phyloP scores from a whole-genome alignment of 1,139 yeast genomes.

The Arxiozyma slooffiae region DNA sequence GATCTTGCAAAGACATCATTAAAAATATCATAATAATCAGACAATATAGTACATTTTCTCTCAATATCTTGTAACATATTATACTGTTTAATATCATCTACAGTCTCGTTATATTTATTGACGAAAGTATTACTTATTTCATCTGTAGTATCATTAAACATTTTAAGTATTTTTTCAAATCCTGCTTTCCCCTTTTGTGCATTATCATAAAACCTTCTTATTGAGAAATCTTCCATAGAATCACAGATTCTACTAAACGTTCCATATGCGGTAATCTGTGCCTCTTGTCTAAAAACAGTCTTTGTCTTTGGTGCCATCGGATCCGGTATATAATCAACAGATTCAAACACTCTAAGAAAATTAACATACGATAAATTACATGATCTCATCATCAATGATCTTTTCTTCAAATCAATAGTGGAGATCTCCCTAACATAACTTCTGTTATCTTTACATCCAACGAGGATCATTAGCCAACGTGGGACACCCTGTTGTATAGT shows the following conservation, averaged over 20 bases:
- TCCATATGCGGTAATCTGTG: constrained; percentile 82
- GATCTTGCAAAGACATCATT: constrained; percentile 26
- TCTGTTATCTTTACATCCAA: constrained; percentile 56
- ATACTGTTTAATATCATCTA: constrained; percentile 23
- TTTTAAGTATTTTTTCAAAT: constrained; percentile 65
- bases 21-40: constrained; percentile 22
- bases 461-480: constrained; percentile 60
- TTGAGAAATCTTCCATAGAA: constrained; percentile 85
- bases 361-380: constrained; percentile 77
- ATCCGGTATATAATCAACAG: constrained; percentile 71
- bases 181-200: constrained; percentile 75
- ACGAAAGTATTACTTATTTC: constrained; percentile 20
- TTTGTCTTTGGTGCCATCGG: constrained; percentile 37
- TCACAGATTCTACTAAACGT: constrained; percentile 60
- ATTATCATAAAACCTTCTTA: constrained; percentile 79
- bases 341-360: constrained; percentile 71
- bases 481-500: constrained; percentile 89
- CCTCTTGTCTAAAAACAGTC: constrained; percentile 70
- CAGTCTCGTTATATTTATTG: constrained; percentile 27
- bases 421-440: constrained; percentile 86
- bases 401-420: constrained; percentile 59
- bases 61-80: constrained; percentile 25
- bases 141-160: constrained; percentile 40
- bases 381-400: constrained; percentile 71
- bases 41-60: constrained; percentile 25